phyloP scores from a whole-genome alignment of 805 yeast species.

The Metschnikowia noctiluminum region DNA sequence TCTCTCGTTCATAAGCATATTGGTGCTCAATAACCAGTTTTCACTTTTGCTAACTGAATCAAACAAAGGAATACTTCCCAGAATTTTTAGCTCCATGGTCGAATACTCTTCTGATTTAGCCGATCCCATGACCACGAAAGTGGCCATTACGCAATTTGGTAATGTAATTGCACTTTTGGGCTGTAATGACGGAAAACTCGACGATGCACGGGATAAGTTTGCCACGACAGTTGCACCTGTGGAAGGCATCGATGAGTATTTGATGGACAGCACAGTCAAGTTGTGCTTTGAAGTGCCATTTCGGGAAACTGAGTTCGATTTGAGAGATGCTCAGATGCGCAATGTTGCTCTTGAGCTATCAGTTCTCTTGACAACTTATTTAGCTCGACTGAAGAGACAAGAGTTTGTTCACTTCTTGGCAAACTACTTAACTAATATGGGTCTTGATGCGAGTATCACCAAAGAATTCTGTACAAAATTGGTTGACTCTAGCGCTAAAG shows the following conservation, averaged over 20 bases:
- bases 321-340: conserved; percentile 77
- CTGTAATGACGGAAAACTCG: conserved; percentile 63
- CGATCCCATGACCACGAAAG: conserved; percentile 64
- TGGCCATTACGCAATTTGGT: conserved; percentile 65
- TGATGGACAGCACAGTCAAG: conserved; percentile 65
- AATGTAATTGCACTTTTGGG: conserved; percentile 57
- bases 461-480: conserved; percentile 61
- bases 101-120: conserved; percentile 59
- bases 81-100: conserved; percentile 59
- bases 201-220: conserved; percentile 58
- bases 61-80: conserved; percentile 59
- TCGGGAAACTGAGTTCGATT: conserved; percentile 58
- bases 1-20: conserved; percentile 62
- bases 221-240: conserved; percentile 45
- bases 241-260: conserved; percentile 68
- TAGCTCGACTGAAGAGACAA: conserved; percentile 30
- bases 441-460: conserved; percentile 56
- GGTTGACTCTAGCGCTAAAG: conserved; percentile 53
- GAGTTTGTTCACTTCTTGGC: conserved; percentile 47
- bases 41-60: conserved; percentile 70
- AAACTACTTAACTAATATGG: conserved; percentile 52
- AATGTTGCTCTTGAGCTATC: conserved; percentile 74
- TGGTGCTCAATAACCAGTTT: conserved; percentile 74
- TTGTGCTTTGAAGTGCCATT: conserved; percentile 79
- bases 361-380: conserved; percentile 58